Conservation (phyloP, 352 stramenopile genomes). For the Pythium oligandrum region DNA sequence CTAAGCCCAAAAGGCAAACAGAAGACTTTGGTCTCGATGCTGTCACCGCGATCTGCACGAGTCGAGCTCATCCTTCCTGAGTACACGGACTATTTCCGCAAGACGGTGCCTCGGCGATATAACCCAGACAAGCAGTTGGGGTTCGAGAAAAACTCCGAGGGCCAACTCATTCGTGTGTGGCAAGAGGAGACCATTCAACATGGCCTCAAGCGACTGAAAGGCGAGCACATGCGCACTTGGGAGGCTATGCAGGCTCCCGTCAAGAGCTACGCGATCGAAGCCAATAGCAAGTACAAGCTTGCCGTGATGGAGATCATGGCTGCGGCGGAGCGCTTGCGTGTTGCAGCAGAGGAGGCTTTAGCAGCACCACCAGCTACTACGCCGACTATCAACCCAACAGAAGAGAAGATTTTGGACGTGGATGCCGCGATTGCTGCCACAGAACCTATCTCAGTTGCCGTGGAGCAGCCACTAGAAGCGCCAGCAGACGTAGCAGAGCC, state of each 20-base stretch:
- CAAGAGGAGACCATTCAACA: slow-evolving; percentile 43
- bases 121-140: slow-evolving; percentile 47
- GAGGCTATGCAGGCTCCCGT: slow-evolving; percentile 62
- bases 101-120: slow-evolving; percentile 36
- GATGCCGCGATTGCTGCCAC: slow-evolving; percentile 1
- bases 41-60: neutral
- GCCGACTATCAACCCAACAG: no score
- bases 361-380: neutral
- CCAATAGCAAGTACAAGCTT: slow-evolving; percentile 59
- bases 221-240: slow-evolving; percentile 66
- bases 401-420: neutral
- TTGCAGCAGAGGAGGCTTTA: neutral
- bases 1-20: no score
- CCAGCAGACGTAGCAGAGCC: no score
- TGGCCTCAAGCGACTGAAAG: slow-evolving; percentile 27
- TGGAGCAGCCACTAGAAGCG: no score
- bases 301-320: slow-evolving; percentile 42
- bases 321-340: slow-evolving; percentile 20
- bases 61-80: slow-evolving; percentile 42
- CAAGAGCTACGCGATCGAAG: slow-evolving; percentile 70
- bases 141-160: slow-evolving; percentile 43
- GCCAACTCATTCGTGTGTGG: slow-evolving; percentile 66
- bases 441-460: neutral
- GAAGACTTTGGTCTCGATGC: neutral
- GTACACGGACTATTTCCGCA: slow-evolving; percentile 69